Evolutionary conservation across 2,329 filamentous ascomycete species (phyloP).

Genomic region (Dryadomyces quercus-mongolicae): DNA sequence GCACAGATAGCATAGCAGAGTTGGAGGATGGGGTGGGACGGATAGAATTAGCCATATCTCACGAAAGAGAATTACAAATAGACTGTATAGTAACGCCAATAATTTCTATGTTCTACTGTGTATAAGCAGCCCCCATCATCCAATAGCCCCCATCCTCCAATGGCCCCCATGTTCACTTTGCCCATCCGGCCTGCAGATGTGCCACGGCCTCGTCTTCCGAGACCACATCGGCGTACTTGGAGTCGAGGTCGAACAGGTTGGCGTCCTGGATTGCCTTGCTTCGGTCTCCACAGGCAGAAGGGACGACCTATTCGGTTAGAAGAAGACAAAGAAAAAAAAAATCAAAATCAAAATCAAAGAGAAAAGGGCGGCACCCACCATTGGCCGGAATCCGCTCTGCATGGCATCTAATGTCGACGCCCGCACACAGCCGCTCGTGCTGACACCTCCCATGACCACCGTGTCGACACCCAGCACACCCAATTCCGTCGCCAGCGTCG

Average conservation of each 20-base stretch:
- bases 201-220: slow-evolving; percentile 26
- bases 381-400: slow-evolving; percentile 25
- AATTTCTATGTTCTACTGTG: neutral
- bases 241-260: slow-evolving; percentile 21
- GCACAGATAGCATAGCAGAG: neutral
- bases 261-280: slow-evolving; percentile 29
- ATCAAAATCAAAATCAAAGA: neutral
- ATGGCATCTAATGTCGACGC: slow-evolving; percentile 30
- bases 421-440: slow-evolving; percentile 32
- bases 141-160: neutral
- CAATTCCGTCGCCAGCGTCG: slow-evolving; percentile 27
- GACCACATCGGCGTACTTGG: slow-evolving; percentile 34
- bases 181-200: slow-evolving; percentile 25
- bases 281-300: slow-evolving; percentile 31
- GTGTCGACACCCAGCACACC: slow-evolving; percentile 25
- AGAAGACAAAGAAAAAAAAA: neutral
- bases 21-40: too few species aligned
- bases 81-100: too few species aligned
- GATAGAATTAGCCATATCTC: too few species aligned
- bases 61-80: too few species aligned
- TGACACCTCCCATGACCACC: slow-evolving; percentile 34
- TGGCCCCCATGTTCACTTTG: neutral
- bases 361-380: slow-evolving; percentile 25
- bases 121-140: too few species aligned
- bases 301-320: slow-evolving; percentile 25